A percentile compares a stretch with the other conserved stretches of the same genome.
These are phyloP conservation scores for Trametes coccinea DNA, from an alignment of 768 basidiomycete species.

Conservation along the genomic window DNA sequence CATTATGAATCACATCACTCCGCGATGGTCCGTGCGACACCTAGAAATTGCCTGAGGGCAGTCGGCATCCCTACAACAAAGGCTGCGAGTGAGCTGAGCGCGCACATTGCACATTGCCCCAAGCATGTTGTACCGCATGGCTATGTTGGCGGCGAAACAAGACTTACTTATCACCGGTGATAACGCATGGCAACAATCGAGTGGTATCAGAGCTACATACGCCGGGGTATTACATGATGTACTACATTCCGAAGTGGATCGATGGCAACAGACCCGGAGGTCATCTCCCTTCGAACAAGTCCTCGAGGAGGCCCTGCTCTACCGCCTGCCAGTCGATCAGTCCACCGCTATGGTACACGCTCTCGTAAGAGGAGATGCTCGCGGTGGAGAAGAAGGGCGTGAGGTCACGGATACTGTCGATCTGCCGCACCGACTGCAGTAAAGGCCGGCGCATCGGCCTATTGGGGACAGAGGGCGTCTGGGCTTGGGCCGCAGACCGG, in stretches of 20 bases:
- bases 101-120: too few species aligned
- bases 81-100: too few species aligned
- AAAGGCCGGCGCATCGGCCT: constrained; percentile 70
- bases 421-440: constrained; percentile 64
- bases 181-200: neutral
- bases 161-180: neutral
- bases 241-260: constrained; percentile 2
- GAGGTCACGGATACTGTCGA: constrained; percentile 83
- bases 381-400: constrained; percentile 90
- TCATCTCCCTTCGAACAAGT: constrained; percentile 87
- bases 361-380: constrained; percentile 88
- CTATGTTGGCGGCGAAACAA: too few species aligned
- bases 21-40: too few species aligned
- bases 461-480: constrained; percentile 23
- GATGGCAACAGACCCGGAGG: neutral
- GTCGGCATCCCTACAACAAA: too few species aligned
- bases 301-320: constrained; percentile 75
- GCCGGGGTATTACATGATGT: constrained; percentile 13
- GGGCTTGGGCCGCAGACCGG: constrained; percentile 22
- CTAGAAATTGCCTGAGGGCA: too few species aligned
- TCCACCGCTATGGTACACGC: constrained; percentile 79
- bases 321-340: constrained; percentile 89
- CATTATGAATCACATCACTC: too few species aligned
- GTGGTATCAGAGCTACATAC: constrained; percentile 16
- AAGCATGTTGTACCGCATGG: too few species aligned